These are phyloP conservation scores for Theileria luwenshuni DNA, from an alignment of 169 alveolate genomes.

Conservation along the genomic window DNA sequence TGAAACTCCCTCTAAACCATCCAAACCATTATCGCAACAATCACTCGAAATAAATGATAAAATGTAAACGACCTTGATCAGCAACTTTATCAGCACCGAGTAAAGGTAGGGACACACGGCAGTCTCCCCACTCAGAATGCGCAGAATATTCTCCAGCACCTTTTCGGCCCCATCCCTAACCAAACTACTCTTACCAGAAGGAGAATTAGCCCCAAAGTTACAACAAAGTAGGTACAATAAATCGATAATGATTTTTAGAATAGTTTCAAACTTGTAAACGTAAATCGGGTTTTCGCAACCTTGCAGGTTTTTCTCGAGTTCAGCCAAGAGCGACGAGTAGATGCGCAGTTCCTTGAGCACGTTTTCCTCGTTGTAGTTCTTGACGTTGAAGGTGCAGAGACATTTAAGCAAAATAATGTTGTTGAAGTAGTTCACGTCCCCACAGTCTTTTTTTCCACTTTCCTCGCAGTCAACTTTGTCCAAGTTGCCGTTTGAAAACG, in stretches of 20 bases:
- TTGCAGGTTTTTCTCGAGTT: background rate
- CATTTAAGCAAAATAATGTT: background rate
- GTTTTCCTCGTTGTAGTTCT: background rate
- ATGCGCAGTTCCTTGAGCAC: background rate
- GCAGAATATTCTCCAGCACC: background rate
- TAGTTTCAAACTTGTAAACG: background rate
- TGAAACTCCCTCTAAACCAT: no score
- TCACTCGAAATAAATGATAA: no score
- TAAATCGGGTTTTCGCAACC: background rate
- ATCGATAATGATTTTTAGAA: background rate
- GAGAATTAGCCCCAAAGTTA: no score
- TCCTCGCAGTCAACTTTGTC: background rate
- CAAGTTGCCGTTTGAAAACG: background rate
- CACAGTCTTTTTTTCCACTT: background rate
- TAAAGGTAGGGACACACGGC: background rate
- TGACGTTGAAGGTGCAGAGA: background rate
- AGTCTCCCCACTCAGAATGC: background rate
- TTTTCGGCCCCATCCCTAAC: background rate
- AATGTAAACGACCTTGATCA: no score
- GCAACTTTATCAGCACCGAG: background rate
- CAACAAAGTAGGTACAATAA: background rate
- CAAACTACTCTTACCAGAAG: background rate
- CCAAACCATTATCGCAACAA: no score
- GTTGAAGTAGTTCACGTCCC: background rate
- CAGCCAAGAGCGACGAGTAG: background rate